Conservation (phyloP, 2,329 filamentous ascomycete genomes). For the Aureobasidium sp. region DNA sequence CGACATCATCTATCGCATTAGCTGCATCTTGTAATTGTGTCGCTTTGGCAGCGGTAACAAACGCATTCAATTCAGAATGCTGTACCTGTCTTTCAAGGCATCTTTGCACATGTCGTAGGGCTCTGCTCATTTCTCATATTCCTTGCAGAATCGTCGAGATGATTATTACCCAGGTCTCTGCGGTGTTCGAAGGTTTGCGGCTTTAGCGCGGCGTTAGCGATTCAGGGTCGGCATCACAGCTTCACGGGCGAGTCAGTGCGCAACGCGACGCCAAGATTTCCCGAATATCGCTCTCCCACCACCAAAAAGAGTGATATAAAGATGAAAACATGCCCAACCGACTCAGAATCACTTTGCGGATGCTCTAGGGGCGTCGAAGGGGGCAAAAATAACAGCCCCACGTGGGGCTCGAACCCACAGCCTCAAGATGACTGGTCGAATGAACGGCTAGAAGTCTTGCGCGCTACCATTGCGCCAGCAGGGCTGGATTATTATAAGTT, state of each 20-base stretch:
- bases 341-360: too few species aligned
- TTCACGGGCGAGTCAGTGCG: background rate
- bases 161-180: background rate
- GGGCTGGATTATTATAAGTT: slow-evolving; percentile 12
- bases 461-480: slow-evolving; percentile 22
- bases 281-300: too few species aligned
- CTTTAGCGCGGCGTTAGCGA: background rate
- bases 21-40: slow-evolving; percentile 8
- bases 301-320: background rate
- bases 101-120: slow-evolving; percentile 11
- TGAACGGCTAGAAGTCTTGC: slow-evolving; percentile 15
- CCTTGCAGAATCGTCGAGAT: background rate
- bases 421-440: slow-evolving; percentile 7
- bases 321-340: background rate
- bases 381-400: slow-evolving; percentile 12
- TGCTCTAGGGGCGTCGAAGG: too few species aligned
- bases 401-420: slow-evolving; percentile 22
- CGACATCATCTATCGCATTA: background rate
- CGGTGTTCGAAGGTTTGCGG: background rate
- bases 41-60: slow-evolving; percentile 20
- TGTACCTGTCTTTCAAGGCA: slow-evolving; percentile 19
- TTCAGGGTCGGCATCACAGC: background rate
- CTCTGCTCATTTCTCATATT: slow-evolving; percentile 21
- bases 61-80: slow-evolving; percentile 19
- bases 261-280: too few species aligned